Evolutionary conservation across 345 rosid genomes (phyloP), one percentile per base, ranked within the genome.

Genomic region (Boechera divaricarpa): DNA sequence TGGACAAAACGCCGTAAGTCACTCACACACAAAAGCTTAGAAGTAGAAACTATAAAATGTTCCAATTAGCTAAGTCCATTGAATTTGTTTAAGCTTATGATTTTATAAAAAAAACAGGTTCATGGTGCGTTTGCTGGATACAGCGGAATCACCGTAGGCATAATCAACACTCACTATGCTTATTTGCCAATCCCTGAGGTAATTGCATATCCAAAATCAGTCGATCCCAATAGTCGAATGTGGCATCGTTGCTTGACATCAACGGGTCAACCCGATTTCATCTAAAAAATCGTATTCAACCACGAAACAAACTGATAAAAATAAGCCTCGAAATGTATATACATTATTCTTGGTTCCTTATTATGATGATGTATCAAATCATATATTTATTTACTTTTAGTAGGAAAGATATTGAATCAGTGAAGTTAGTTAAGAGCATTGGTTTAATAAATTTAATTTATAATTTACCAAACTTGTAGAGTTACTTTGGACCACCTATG

Each of bases 241-340:
- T 96, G 97, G 98, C 98, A 91, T 83, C 97, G 97, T 69, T 96
- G 99, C 90, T 85, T 96, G 80, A 90, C 98, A 5, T 96, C 98
- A 12, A 96, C 97, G 0, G 98, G 99, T 63, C 99, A 96, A 69
- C 99, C 99, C 0, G 99, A 93, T 81, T 96, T 96, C 39, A n/a
- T 82, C 82, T 84, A 72, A 80, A 24, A 6, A 21, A 12, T 0
- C 21, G 33, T 12, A 18, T 26, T 32, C 32, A 41, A 44, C 44
- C 75, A 63, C 38, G 12, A 32, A 31, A 58, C 18, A 31, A 10
- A 66, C 16, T n/a, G 9, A 49, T 16, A 5, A 60, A 45, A 58
- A 57, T 11, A 41, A 44, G 16, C 74, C 52, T 39, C 5, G 53
- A 67, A 68, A 49, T 68, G 53, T 67, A 38, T 75, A 67, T 49